Evolutionary conservation across 768 basidiomycete species (phyloP), one percentile per base, ranked within the genome.

Genomic region (Pisolithus albus): DNA sequence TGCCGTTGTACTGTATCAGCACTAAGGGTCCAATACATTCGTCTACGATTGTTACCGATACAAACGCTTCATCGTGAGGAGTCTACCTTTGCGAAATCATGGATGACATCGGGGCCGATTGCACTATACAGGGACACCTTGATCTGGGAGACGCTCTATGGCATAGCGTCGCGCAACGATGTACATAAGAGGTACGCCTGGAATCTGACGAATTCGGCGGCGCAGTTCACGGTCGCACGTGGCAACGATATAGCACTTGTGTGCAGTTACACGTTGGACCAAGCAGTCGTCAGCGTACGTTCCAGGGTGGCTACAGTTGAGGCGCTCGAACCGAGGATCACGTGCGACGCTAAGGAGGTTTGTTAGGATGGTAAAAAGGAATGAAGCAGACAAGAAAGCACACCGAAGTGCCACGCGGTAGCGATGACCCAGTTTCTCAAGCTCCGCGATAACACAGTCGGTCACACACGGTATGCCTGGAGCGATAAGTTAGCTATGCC

Each of bases 201-300:
- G 90, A 37, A 92, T 79, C 69, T 96, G 92, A 39, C 96, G 82
- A 71, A 99, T 86, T 49, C 96, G 79, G 44, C 92, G 75, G 28
- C 96, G 82, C 28, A 99, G 80, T 63, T 97, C 94, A 52, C 94
- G 78, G 77, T 99, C 96, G 63, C 95, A 98, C 21, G 96, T 97
- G 5, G 96, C 96, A 40, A 99, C 94, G 57, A 99, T 85, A 69
- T 90, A 98, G 69, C 94, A 97, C 65, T 91, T 89, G 72, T 94
- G 92, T 7, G 93, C 82, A 3, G 89, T 91, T 9, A 97, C 92
- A 30, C 96, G 86, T 64, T 98, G 91, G 16, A 99, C 89, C 19
- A 99, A 80, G 66, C 96, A 99, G 74, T 99, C 96, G 66, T 99
- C 96, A 18, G 96, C 96, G 63, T 99, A 99, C n/a, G 93, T 96